Evolutionary conservation across 106 monocot species (phyloP), one percentile per base, ranked within the genome.

Genomic region (Dendrobium huoshanense): DNA sequence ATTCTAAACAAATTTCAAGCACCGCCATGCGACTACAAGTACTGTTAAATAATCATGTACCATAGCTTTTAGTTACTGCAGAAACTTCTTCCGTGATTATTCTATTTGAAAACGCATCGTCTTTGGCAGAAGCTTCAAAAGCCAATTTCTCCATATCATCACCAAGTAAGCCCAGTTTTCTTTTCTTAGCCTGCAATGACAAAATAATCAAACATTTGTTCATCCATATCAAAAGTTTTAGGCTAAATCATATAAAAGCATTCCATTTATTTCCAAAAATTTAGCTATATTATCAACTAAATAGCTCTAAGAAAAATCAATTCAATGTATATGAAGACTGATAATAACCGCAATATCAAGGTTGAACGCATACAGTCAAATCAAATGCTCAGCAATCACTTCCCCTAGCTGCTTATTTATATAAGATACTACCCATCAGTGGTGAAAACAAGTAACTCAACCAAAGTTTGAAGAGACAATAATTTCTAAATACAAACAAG

Each of bases 151-250:
- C 73, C 18, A 81, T 42, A 77, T 90, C 86, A 70, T 85, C 77
- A 47, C 76, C 89, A 16, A 83, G 70, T 77, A 94, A 81, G 55
- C 94, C 95, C 33, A 89, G 67, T 56, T 99, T 99, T 77, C 95
- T 88, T 79, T 92, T 98, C 65, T 83, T 75, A 86, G 97, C 90
- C 97, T 98, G 85, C 33, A 80, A 73, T 2, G n/a, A 43, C 16
- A 22, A 74, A 29, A n/a, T 4, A 70, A 70, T 20, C 15, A 15
- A 18, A 5, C 41, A 41, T 37, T 73, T 41, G 3, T 73, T 73
- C 74, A 74, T 47, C 31, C 47, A 79, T 16, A 59, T 17, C 47
- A 0, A 24, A 78, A 16, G 41, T 33, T 19, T 8, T 61, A 64
- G 61, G 9, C 20, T 6, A 74, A 74, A 44, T 0, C 7, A n/a